Conservation (phyloP, 306 rosid species). For the Quercus engelmannii region DNA sequence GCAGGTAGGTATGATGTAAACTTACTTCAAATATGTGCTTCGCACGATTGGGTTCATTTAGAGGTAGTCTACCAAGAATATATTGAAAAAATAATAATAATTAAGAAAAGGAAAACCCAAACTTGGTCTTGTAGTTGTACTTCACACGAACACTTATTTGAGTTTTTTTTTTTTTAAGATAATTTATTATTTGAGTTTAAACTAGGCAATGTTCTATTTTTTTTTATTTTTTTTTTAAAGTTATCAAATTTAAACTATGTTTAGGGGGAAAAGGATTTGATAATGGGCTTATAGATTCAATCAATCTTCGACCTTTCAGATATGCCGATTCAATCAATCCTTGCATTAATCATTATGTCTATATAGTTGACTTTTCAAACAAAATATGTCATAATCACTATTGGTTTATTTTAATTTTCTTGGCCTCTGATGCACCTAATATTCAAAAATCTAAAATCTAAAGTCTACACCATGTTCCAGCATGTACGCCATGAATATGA, state of each 20-base stretch:
- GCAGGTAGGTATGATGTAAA: not conserved
- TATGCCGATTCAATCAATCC: not conserved
- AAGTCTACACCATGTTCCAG: not conserved
- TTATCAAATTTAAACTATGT: not conserved
- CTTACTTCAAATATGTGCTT: not conserved
- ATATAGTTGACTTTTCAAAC: not conserved
- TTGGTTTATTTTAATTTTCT: not conserved
- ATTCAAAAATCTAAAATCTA: not conserved
- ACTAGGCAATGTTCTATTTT: not conserved
- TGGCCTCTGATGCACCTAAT: not conserved
- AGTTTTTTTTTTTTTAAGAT: no score
- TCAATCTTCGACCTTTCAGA: not conserved
- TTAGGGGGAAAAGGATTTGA: not conserved
- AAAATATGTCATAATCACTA: not conserved
- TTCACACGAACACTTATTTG: not conserved
- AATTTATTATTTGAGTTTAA: not conserved
- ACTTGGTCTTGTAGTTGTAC: not conserved
- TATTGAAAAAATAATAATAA: not conserved
- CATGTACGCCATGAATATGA: no score
- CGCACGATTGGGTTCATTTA: not conserved
- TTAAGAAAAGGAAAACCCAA: not conserved
- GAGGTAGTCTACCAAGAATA: not conserved
- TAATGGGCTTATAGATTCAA: not conserved
- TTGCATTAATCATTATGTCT: not conserved
- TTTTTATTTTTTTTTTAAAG: no score